phyloP scores from a whole-genome alignment of 2,329 filamentous ascomycete genomes.

The Aspergillus candidus region DNA sequence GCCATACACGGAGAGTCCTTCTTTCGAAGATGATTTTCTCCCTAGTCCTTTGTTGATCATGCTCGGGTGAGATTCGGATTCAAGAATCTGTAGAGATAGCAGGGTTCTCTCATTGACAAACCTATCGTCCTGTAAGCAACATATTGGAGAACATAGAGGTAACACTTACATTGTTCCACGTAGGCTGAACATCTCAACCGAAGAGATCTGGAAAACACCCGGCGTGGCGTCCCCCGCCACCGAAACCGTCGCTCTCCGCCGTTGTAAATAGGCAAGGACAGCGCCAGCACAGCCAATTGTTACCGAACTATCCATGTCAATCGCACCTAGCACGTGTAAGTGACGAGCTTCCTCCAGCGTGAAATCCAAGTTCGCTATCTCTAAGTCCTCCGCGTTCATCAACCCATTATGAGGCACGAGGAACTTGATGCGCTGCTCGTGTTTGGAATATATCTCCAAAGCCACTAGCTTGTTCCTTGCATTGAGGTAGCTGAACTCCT shows the following conservation, averaged over 20 bases:
- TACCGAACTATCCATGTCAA: conserved; percentile 67
- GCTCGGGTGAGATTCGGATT: conserved; percentile 76
- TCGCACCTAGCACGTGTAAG: conserved; percentile 61
- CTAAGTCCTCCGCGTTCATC: conserved; percentile 36
- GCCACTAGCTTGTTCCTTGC: conserved; percentile 61
- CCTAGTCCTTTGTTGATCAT: conserved; percentile 67
- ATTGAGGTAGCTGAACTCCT: conserved; percentile 64
- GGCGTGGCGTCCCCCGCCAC: conserved; percentile 54
- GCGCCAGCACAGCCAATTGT: conserved; percentile 86
- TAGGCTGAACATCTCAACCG: conserved; percentile 70
- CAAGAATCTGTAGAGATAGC: conserved; percentile 75
- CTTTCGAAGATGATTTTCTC: conserved; percentile 60
- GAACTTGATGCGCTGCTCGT: conserved; percentile 48
- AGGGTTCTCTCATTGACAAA: conserved; percentile 78
- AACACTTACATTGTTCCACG: conserved; percentile 50
- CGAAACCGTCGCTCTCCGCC: conserved; percentile 58
- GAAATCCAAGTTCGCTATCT: conserved; percentile 38
- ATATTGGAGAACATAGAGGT: not conserved
- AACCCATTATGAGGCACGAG: conserved; percentile 56
- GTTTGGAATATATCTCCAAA: conserved; percentile 48
- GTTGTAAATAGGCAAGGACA: conserved; percentile 69
- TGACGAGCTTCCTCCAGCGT: conserved; percentile 57
- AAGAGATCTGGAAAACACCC: conserved; percentile 54
- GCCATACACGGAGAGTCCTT: conserved; percentile 76
- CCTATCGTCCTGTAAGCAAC: conserved; percentile 45